Conservation (phyloP, 306 rosid genomes). For the Arachis stenosperma region DNA sequence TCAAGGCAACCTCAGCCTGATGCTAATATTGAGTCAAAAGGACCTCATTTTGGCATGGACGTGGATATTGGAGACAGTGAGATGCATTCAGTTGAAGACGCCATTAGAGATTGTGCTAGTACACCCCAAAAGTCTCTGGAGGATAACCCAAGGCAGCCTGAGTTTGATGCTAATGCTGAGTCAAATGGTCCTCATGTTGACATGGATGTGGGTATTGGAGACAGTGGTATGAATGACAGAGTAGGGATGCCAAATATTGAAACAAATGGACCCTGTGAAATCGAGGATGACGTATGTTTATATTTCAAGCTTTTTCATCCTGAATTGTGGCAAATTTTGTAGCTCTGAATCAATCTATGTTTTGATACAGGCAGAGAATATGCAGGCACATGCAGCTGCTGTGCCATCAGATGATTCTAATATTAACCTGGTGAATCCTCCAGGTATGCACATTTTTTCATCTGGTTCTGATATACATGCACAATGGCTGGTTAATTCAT, state of each 20-base stretch:
- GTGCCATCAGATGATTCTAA: conserved; percentile 34
- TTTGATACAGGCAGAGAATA: conserved; percentile 55
- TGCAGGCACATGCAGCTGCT: conserved; percentile 44
- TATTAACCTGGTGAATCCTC: conserved; percentile 42
- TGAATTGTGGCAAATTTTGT: conserved; percentile 31
- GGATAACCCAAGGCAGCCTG: conserved; percentile 41
- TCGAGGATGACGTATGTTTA: conserved; percentile 45
- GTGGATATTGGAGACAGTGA: conserved; percentile 33
- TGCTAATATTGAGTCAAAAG: conserved; percentile 40
- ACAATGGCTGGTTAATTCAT: conserved; percentile 17
- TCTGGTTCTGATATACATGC: conserved; percentile 29
- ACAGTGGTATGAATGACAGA: conserved; percentile 41
- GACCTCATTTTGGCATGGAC: conserved; percentile 42
- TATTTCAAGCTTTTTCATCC: conserved; percentile 5
- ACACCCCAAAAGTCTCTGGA: conserved; percentile 33
- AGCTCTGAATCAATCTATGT: conserved; percentile 32
- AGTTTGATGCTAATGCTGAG: conserved; percentile 35
- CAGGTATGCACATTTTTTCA: conserved; percentile 46
- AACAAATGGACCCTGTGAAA: conserved; percentile 40
- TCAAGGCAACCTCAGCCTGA: conserved; percentile 40
- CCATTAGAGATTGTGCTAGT: conserved; percentile 28
- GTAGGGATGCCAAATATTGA: conserved; percentile 33
- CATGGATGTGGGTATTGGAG: conserved; percentile 41
- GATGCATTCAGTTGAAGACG: conserved; percentile 28
- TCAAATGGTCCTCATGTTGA: conserved; percentile 44